These are phyloP conservation scores for Daldinia grandis DNA, from an alignment of 495 filamentous ascomycete genomes.

Conservation along the genomic window DNA sequence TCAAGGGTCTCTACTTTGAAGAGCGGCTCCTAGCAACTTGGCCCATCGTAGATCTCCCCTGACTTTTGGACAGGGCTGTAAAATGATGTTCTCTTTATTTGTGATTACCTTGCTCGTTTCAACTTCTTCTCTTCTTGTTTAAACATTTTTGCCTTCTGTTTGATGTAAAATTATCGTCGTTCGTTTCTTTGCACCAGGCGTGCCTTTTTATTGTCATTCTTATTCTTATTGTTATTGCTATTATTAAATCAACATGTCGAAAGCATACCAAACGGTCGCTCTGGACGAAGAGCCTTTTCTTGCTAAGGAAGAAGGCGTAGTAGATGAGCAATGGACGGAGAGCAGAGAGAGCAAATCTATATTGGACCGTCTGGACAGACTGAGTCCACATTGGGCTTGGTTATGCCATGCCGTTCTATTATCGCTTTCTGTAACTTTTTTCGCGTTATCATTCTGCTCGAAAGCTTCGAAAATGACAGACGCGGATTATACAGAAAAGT, in stretches of 20 bases:
- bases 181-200: slow-evolving; percentile 52
- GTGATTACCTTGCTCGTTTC: background rate
- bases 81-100: slow-evolving; percentile 13
- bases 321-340: slow-evolving; percentile 34
- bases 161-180: slow-evolving; percentile 19
- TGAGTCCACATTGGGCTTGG: slow-evolving; percentile 54
- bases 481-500: slow-evolving; percentile 33
- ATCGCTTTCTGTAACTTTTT: slow-evolving; percentile 52
- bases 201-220: slow-evolving; percentile 43
- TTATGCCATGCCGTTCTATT: slow-evolving; percentile 54
- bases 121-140: slow-evolving; percentile 18
- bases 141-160: slow-evolving; percentile 9
- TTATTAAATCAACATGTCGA: slow-evolving; percentile 41
- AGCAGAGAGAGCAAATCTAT: slow-evolving; percentile 14
- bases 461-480: slow-evolving; percentile 44
- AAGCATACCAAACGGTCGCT: slow-evolving; percentile 46
- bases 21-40: slow-evolving; percentile 26
- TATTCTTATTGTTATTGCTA: background rate
- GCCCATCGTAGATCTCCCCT: slow-evolving; percentile 12
- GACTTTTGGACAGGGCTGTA: slow-evolving; percentile 15
- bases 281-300: slow-evolving; percentile 53
- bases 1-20: slow-evolving; percentile 16
- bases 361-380: slow-evolving; percentile 11
- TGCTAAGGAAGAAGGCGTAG: slow-evolving; percentile 38
- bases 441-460: slow-evolving; percentile 52